Conservation (phyloP, 441 rosid genomes). For the Syzygium syzygioides region DNA sequence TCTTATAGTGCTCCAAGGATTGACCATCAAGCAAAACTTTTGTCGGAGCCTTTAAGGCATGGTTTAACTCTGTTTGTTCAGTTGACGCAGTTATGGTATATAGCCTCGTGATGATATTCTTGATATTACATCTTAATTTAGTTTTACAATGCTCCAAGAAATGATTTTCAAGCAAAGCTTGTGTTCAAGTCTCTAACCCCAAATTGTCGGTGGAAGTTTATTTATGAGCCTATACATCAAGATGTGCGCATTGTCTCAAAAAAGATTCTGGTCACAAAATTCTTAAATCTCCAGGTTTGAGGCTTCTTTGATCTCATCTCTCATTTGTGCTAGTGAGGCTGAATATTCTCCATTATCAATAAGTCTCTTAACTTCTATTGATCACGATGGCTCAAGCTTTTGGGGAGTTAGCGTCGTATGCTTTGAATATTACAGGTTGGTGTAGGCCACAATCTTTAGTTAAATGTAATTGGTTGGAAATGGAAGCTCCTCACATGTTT, state of each 20-base stretch:
- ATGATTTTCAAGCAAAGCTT: constrained; percentile 74
- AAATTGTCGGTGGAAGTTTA: constrained; percentile 74
- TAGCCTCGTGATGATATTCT: background rate
- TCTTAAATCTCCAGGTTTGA: constrained; percentile 79
- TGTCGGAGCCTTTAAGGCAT: too few relatives aligned
- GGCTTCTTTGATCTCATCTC: background rate
- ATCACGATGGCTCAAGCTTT: background rate
- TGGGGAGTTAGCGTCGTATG: background rate
- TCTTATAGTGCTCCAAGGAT: too few relatives aligned
- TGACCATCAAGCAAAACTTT: too few relatives aligned
- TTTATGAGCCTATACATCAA: constrained; percentile 66
- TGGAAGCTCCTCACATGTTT: constrained; percentile 87
- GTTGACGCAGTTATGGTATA: background rate
- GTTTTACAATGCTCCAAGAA: constrained; percentile 75
- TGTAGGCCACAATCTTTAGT: constrained; percentile 69
- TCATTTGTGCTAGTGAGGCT: background rate
- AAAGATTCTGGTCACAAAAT: constrained; percentile 79
- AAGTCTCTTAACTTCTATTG: background rate
- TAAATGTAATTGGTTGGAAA: constrained; percentile 81
- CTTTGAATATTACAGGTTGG: constrained; percentile 50
- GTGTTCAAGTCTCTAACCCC: constrained; percentile 70
- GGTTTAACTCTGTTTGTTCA: background rate
- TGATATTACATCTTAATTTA: constrained; percentile 22
- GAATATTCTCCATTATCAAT: background rate
- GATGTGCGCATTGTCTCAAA: constrained; percentile 68